These are phyloP conservation scores for Pichia sporocuriosa DNA, from an alignment of 805 yeast species.

Conservation along the genomic window DNA sequence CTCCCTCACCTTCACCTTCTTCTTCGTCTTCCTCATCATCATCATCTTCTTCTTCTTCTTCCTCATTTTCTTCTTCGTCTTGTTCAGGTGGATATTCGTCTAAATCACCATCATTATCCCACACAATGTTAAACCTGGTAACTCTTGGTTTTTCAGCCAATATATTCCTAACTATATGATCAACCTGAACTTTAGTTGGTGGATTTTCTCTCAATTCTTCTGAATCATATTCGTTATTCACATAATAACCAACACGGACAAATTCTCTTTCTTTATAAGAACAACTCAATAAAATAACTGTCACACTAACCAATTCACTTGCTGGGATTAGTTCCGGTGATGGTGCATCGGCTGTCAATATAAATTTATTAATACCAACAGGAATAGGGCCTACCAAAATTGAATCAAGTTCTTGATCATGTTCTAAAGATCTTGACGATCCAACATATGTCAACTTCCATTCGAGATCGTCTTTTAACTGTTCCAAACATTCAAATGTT, in stretches of 20 bases:
- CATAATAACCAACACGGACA: conserved; percentile 96
- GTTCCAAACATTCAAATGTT: conserved; percentile 94
- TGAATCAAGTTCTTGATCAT: conserved; percentile 95
- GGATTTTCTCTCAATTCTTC: conserved; percentile 93
- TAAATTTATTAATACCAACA: conserved; percentile 89
- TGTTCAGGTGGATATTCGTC: conserved; percentile 79
- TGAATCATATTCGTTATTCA: conserved; percentile 90
- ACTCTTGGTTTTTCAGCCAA: conserved; percentile 97
- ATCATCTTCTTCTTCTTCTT: conserved; percentile 50
- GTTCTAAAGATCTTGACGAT: conserved; percentile 86
- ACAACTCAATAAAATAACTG: conserved; percentile 88
- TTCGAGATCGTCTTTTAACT: conserved; percentile 84
- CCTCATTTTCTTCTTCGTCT: conserved; percentile 55
- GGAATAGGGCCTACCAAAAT: conserved; percentile 98
- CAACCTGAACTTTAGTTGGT: conserved; percentile 88
- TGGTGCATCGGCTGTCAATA: conserved; percentile 94
- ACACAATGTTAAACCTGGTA: conserved; percentile 90
- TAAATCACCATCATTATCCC: conserved; percentile 66
- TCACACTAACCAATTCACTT: conserved; percentile 87
- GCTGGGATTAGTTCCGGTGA: conserved; percentile 95
- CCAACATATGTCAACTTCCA: conserved; percentile 98
- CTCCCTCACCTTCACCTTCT: conserved; percentile 36
- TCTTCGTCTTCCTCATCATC: conserved; percentile 37
- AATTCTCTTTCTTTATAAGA: conserved; percentile 90
- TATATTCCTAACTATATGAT: conserved; percentile 88